Evolutionary conservation across 805 yeast species (phyloP), one percentile per base, ranked within the genome.

Genomic region (Osmozyma mogii): DNA sequence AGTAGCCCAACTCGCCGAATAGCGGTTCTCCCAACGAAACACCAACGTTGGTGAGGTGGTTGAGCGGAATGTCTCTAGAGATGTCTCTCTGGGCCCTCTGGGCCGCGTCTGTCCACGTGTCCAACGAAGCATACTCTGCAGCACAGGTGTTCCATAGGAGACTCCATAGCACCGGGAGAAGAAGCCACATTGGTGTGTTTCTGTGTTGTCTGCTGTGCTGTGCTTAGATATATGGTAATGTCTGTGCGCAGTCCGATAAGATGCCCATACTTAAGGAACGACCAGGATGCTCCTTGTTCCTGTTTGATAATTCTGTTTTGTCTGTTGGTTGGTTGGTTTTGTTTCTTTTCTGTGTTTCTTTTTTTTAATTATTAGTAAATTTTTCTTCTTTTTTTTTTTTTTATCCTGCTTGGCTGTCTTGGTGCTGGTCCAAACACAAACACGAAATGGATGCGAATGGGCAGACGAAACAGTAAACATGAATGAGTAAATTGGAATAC

Each of bases 41-140:
- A 3, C 70, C 70, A 16, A 49, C 43, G 4, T 40, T 38, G 7
- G 50, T 42, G 26, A 49, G 31, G 37, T 59, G 65, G 40, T 61
- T 58, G 6, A 62, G 37, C 9, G 66, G 62, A 2, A 52, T 34
- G 2, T 35, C 30, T 12, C 30, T 28, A 7, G 61, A 40, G 13
- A 61, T 34, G 36, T 63, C 70, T 26, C 68, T 34, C 35, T 63
- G 65, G 6, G 64, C 41, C 18, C 61, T 35, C 5, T 36, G 17
- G 3, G 58, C 61, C 15, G 41, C 35, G 15, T 34, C 40, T n/a
- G n/a, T n/a, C 15, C 36, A 30, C 14, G 25, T 31, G 34, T 24
- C 22, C 15, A 25, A 10, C 24, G 36, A 29, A 15, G 15, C 6
- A 4, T 38, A 30, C 38, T n/a, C n/a, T n/a, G n/a, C n/a, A n/a